Conservation (phyloP, 257 asterid species). For the Nicotiana undulata region DNA sequence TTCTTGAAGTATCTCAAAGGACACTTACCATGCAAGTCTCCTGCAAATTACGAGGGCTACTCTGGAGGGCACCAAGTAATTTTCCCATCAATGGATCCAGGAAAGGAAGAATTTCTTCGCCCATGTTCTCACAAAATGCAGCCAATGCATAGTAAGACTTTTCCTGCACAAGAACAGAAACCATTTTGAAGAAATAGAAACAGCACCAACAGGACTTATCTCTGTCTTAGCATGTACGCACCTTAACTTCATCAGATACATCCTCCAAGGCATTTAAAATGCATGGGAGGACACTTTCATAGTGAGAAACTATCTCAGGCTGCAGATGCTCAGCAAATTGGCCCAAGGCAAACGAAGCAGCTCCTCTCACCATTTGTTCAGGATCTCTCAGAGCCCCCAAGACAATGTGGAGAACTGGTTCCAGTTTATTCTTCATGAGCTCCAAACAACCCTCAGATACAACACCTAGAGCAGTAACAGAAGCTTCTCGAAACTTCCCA, state of each 20-base stretch:
- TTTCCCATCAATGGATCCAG: conserved; percentile 86
- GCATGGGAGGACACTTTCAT: conserved; percentile 82
- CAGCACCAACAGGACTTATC: background rate
- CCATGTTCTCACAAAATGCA: conserved; percentile 99
- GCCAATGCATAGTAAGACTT: conserved; percentile 98
- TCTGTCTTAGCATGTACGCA: conserved; percentile 14
- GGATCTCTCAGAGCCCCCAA: conserved; percentile 94
- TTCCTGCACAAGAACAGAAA: conserved; percentile 46
- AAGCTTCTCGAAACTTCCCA: conserved; percentile 96
- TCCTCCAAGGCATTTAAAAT: conserved; percentile 91
- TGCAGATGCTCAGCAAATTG: conserved; percentile 96
- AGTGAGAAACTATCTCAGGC: conserved; percentile 92
- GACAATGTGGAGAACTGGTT: conserved; percentile 65
- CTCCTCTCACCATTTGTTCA: conserved; percentile 99
- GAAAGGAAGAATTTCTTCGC: conserved; percentile 91
- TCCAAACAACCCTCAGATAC: conserved; percentile 93
- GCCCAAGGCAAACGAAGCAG: conserved; percentile 93
- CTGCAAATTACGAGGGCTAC: conserved; percentile 79
- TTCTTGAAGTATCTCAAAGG: background rate
- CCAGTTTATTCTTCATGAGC: conserved; percentile 77
- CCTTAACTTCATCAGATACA: conserved; percentile 97
- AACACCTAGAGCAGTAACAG: conserved; percentile 93
- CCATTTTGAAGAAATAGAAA: conserved; percentile 12
- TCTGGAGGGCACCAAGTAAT: conserved; percentile 74
- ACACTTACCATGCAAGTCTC: conserved; percentile 90